Evolutionary conservation across 371 early-diverging fungal genomes (phyloP), one percentile per base, ranked within the genome.

Genomic region (Syncephalastrum contaminatum): DNA sequence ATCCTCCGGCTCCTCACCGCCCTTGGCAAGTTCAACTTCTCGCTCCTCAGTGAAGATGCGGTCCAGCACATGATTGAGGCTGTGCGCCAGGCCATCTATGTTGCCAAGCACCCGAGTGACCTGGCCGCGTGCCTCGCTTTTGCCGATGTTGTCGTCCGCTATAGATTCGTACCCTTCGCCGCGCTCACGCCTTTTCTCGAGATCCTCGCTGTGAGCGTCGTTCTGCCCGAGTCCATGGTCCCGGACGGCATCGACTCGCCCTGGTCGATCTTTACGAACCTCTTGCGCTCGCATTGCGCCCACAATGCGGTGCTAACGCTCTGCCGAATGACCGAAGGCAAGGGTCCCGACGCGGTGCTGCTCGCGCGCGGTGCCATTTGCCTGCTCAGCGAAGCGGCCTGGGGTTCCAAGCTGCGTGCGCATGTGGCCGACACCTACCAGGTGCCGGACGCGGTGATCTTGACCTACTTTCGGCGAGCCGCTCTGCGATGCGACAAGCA

Each of bases 141-240:
- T 59, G 67, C 85, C 55, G 90, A 90, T 63, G 82, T 85, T 15
- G 81, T 88, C 20, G 85, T 88, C 2, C 78, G 88, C 4, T 90
- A 84, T 54, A 83, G 88, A 2, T 83, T 81, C 60, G 84, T 88
- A 2, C 88, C 90, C 1, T 62, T 72, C 6, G 74, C 73, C 13
- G 81, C 85, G 4, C 60, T 88, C 7, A 58, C 71, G 2, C 69
- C 70, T 1, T 82, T 86, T 56, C 63, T 86, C 51, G 75, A 80
- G 43, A 84, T 83, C 19, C 64, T 89, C 1, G 84, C 85, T 48
- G 70, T 68, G 15, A 71, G 76, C 10, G 73, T 77, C 1, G 64
- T 75, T 24, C 55, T 78, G 18, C 56, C 68, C 24, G 62, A 60
- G 5, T 53, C 59, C 25, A 30, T 48, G n/a, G 39, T 51, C 42